Percentiles rank a stretch among this genome's conserved stretches.
Conservation (phyloP, 345 rosid genomes). For the Syzygium oleosum region DNA sequence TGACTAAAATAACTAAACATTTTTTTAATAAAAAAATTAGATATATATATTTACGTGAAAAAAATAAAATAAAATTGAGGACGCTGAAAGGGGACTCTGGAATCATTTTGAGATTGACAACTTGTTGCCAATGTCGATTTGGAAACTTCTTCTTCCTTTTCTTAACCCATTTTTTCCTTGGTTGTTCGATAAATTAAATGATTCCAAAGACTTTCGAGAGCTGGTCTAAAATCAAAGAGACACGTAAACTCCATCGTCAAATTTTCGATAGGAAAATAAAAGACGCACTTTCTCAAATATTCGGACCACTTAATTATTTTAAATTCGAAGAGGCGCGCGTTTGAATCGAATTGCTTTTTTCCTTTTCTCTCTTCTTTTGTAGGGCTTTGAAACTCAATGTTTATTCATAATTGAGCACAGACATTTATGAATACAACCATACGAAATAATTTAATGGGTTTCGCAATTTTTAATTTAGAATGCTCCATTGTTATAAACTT, state of each 20-base stretch:
- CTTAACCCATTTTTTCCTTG: background rate
- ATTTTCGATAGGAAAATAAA: too few relatives aligned
- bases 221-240: background rate
- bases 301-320: background rate
- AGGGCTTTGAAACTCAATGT: background rate
- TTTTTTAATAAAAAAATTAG: background rate
- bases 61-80: background rate
- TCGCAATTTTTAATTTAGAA: background rate
- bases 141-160: background rate
- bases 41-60: background rate
- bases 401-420: background rate
- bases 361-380: background rate
- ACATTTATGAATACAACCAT: background rate
- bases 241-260: background rate
- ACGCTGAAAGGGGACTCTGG: background rate
- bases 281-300: background rate
- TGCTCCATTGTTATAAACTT: background rate
- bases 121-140: background rate
- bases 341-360: background rate
- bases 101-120: background rate
- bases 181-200: background rate
- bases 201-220: background rate
- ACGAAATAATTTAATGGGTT: background rate
- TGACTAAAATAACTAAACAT: background rate
- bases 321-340: accelerated